Conservation (phyloP, 148 eudicot species). For the Rheum nobile region DNA sequence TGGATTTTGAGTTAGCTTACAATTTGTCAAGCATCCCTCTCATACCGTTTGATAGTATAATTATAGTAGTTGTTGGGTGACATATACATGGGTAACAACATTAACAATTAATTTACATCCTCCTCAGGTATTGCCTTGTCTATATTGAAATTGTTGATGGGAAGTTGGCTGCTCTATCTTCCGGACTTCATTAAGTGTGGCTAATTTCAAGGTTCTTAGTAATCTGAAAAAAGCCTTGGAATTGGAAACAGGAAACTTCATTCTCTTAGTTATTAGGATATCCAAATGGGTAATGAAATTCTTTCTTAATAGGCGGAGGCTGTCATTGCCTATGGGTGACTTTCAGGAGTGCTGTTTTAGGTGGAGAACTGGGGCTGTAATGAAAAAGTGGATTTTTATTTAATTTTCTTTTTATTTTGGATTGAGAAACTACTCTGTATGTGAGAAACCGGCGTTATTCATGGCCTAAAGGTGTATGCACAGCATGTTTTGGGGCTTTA, state of each 20-base stretch:
- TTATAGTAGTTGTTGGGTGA: not conserved
- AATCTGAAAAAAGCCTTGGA: not conserved
- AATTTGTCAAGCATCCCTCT: not conserved
- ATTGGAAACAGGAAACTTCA: slow-evolving; percentile 1
- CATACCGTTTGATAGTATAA: not conserved
- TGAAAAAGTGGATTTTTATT: no score
- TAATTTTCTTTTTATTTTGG: no score
- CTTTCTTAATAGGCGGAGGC: not conserved
- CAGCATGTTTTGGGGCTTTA: not conserved
- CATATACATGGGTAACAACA: not conserved
- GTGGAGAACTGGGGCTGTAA: not conserved
- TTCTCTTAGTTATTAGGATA: not conserved
- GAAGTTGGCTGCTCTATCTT: not conserved
- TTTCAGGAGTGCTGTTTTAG: not conserved
- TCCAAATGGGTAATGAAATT: not conserved
- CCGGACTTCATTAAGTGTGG: not conserved
- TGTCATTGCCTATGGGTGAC: not conserved
- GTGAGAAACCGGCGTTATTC: no score
- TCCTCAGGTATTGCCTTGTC: not conserved
- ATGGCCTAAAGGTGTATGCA: not conserved
- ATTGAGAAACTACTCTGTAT: no score
- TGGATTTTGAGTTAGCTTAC: not conserved
- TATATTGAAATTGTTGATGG: not conserved
- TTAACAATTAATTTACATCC: not conserved
- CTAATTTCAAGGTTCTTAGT: no score